A percentile compares a stretch with the other conserved stretches of the same genome.
Evolutionary conservation across 2,329 filamentous ascomycete genomes (phyloP).

Genomic region (Colletotrichum melonis): DNA sequence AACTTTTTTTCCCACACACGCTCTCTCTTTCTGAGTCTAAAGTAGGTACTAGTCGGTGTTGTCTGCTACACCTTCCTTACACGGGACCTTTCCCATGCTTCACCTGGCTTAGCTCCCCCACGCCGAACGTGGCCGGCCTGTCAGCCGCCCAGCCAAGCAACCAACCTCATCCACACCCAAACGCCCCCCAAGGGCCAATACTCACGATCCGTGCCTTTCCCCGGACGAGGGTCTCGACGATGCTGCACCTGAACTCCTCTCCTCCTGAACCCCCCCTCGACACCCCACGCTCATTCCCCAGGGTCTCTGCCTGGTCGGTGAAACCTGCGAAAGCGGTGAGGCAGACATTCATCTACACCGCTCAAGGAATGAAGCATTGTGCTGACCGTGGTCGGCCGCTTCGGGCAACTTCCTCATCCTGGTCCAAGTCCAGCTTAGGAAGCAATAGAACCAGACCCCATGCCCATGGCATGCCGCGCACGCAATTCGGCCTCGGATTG

Average conservation of each 20-base stretch:
- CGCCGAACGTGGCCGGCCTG: background rate
- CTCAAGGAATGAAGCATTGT: background rate
- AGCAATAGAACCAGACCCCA: background rate
- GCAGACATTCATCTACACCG: conserved; percentile 22
- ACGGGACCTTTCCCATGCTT: background rate
- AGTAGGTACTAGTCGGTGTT: background rate
- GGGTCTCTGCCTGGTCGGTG: conserved; percentile 27
- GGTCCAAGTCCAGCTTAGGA: background rate
- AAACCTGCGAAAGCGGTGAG: conserved; percentile 34
- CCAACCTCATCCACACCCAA: background rate
- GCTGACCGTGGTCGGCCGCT: conserved; percentile 12
- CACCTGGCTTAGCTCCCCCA: background rate
- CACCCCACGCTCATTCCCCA: conserved; percentile 28
- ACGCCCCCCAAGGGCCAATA: background rate
- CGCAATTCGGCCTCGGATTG: background rate
- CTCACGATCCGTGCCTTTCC: conserved; percentile 6
- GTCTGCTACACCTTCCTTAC: background rate
- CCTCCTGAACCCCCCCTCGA: background rate
- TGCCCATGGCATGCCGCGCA: background rate
- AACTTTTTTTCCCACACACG: background rate
- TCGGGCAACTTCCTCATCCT: background rate
- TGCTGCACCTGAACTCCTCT: background rate
- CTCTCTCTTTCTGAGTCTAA: background rate
- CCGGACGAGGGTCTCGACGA: conserved; percentile 7
- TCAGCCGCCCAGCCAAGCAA: background rate